phyloP scores from a whole-genome alignment of 192 early-diverging fungal genomes.

The Geranomyces michiganensis region DNA sequence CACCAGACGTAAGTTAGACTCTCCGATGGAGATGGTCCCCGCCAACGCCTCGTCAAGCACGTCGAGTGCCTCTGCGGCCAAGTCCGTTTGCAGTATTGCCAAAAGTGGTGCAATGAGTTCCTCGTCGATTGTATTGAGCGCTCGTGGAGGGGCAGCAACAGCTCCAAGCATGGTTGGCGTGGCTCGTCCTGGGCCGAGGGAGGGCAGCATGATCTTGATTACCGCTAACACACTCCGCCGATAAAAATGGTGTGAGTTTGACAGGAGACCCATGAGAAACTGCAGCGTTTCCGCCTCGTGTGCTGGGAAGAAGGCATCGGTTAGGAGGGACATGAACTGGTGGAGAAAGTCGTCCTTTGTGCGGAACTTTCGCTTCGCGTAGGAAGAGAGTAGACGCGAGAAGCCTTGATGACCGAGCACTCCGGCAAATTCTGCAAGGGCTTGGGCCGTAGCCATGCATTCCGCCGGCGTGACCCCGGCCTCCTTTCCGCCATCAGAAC shows the following conservation, averaged over 20 bases:
- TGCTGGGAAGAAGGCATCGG: conserved; percentile 65
- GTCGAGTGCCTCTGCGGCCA: conserved; percentile 67
- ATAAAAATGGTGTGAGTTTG: conserved; percentile 65
- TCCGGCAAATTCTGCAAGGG: conserved; percentile 55
- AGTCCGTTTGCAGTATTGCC: conserved; percentile 63
- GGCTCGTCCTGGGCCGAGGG: conserved; percentile 34
- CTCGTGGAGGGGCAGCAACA: neutral
- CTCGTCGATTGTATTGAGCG: conserved; percentile 43
- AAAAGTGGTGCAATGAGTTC: conserved; percentile 72
- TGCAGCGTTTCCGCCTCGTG: conserved; percentile 62
- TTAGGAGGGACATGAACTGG: conserved; percentile 62
- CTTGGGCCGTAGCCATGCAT: conserved; percentile 55
- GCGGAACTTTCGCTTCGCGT: conserved; percentile 66
- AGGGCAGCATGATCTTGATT: conserved; percentile 69
- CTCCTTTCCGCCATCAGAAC: conserved; percentile 25
- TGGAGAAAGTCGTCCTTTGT: conserved; percentile 75
- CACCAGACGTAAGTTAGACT: conserved; percentile 38
- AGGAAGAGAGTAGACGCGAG: conserved; percentile 58
- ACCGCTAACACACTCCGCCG: conserved; percentile 64
- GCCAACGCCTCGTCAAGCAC: conserved; percentile 68
- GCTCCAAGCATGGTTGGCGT: neutral
- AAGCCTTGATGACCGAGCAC: conserved; percentile 52
- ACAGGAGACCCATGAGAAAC: conserved; percentile 63
- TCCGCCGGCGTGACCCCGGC: conserved; percentile 49
- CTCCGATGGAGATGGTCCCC: conserved; percentile 23